phyloP scores from a whole-genome alignment of 345 rosid species.

The Eucalyptus tenuipes region DNA sequence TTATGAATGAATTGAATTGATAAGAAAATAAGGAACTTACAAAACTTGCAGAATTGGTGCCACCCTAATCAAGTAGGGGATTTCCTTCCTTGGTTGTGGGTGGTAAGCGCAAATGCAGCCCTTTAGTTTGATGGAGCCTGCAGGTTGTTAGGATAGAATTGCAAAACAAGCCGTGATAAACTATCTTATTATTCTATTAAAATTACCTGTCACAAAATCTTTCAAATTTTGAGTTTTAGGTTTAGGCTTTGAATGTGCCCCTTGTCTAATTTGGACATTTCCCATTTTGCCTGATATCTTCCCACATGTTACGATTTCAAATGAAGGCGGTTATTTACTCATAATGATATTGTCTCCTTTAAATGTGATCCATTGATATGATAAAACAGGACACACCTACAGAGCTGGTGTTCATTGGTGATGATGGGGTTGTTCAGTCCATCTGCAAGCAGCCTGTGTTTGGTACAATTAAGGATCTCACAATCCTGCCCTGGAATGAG shows the following conservation, averaged over 20 bases:
- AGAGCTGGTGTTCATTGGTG: slow-evolving; percentile 64
- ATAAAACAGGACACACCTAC: slow-evolving; percentile 66
- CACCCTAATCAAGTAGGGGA: neutral
- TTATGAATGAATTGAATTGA: neutral
- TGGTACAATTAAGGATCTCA: slow-evolving; percentile 82
- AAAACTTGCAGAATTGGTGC: neutral
- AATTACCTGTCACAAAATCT: neutral
- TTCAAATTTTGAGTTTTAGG: neutral
- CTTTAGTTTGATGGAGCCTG: neutral
- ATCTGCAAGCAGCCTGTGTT: slow-evolving; percentile 75
- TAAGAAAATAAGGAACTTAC: neutral
- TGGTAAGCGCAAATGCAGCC: neutral
- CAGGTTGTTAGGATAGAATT: neutral
- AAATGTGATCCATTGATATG: neutral
- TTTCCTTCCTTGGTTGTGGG: neutral
- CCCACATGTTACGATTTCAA: neutral
- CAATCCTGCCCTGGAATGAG: slow-evolving; percentile 55
- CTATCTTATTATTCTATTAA: neutral
- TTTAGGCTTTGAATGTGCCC: neutral
- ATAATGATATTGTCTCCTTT: neutral
- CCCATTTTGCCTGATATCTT: neutral
- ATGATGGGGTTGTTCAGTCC: slow-evolving; percentile 67
- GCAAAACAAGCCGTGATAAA: neutral
- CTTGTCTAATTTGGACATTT: neutral
- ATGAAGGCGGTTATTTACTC: neutral